Percentiles rank a stretch among this genome's conserved stretches.
phyloP scores from a whole-genome alignment of 805 yeast genomes.

The Metschnikowia bowlesiae region DNA sequence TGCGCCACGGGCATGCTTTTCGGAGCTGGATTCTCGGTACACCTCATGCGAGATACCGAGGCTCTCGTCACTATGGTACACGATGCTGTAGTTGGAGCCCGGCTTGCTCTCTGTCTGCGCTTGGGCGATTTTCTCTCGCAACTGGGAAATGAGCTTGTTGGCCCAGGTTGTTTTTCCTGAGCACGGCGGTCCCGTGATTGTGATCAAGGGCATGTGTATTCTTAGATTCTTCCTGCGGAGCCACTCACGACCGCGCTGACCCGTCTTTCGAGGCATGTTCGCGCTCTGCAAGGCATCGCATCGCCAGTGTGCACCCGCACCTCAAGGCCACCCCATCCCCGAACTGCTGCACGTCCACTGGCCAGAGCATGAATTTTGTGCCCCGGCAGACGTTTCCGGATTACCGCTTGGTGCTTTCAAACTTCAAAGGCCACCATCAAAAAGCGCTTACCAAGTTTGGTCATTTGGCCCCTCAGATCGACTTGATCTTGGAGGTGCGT shows the following conservation, averaged over 20 bases:
- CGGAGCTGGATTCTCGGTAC: conserved; percentile 69
- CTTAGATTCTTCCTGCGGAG: background rate
- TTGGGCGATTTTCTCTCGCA: conserved; percentile 44
- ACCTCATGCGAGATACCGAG: conserved; percentile 66
- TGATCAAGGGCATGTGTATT: conserved; percentile 69
- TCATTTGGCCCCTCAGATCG: conserved; percentile 71
- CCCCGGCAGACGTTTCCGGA: conserved; percentile 75
- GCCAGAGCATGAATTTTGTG: conserved; percentile 40
- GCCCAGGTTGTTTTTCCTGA: conserved; percentile 83
- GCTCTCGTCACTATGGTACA: conserved; percentile 71
- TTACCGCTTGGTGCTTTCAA: conserved; percentile 64
- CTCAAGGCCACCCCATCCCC: background rate
- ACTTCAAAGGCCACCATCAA: conserved; percentile 88
- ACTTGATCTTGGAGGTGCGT: conserved; percentile 76
- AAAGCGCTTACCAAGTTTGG: conserved; percentile 68
- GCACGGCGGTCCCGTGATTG: conserved; percentile 81
- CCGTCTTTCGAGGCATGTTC: background rate
- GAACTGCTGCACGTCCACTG: background rate
- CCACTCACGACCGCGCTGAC: background rate
- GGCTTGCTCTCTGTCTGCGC: conserved; percentile 37
- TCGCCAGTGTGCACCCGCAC: background rate
- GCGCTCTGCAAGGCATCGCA: background rate
- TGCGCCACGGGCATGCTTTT: conserved; percentile 75
- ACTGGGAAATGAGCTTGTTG: conserved; percentile 41
- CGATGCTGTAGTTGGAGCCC: conserved; percentile 56